Conservation (phyloP, 768 basidiomycete species). For the Trametes sanguinea region DNA sequence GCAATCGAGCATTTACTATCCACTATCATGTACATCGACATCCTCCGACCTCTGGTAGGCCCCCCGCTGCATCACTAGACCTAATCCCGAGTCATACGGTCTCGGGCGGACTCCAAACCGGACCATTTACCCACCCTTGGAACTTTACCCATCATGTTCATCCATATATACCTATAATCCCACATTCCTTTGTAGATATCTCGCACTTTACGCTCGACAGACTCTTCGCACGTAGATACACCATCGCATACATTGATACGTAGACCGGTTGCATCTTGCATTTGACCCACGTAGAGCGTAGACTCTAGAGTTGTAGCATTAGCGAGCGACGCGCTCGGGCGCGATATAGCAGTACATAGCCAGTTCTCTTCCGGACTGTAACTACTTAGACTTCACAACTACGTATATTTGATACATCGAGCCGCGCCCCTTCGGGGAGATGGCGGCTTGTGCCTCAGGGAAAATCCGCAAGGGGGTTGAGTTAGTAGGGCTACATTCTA, state of each 20-base stretch:
- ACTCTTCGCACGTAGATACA: background rate
- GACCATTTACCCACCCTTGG: background rate
- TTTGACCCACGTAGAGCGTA: constrained; percentile 8
- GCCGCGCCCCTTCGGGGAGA: background rate
- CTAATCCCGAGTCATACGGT: background rate
- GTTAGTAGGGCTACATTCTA: constrained; percentile 7
- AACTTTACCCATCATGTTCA: background rate
- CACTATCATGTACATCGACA: background rate
- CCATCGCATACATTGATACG: background rate
- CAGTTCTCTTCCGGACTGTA: constrained; percentile 2
- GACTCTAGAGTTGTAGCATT: constrained; percentile 18
- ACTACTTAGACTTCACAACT: background rate
- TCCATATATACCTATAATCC: background rate
- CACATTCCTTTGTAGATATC: constrained; percentile 8
- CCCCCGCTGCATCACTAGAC: constrained; percentile 15
- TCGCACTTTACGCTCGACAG: background rate
- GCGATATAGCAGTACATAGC: background rate
- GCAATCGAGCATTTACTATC: background rate
- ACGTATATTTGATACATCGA: background rate
- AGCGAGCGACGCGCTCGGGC: too few species aligned
- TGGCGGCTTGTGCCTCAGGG: background rate
- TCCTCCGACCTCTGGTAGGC: constrained; percentile 12
- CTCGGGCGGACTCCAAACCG: constrained; percentile 6
- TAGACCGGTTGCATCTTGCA: background rate
- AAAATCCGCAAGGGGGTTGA: too few species aligned